phyloP scores from a whole-genome alignment of 352 stramenopile species.

The Globisporangium cederbergense region DNA sequence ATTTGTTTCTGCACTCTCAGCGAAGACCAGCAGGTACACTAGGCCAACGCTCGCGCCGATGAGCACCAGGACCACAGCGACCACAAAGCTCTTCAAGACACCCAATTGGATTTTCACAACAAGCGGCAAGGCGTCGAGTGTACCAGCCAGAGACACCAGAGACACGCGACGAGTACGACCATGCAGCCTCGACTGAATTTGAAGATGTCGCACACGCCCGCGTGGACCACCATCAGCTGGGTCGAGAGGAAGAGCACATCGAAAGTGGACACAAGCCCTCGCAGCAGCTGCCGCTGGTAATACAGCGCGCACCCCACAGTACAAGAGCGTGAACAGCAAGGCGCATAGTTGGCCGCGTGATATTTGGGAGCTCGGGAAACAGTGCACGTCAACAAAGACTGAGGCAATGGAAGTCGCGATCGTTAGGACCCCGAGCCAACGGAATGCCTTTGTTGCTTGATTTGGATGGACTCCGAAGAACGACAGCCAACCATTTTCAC shows the following conservation, averaged over 20 bases:
- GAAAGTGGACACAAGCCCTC: slow-evolving; percentile 16
- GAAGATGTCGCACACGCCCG: slow-evolving; percentile 23
- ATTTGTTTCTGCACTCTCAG: not conserved
- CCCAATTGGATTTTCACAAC: slow-evolving; percentile 10
- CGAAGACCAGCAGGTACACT: not conserved
- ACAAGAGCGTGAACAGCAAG: not conserved
- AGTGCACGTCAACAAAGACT: not conserved
- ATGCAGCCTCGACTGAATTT: slow-evolving; percentile 8
- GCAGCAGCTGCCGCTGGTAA: slow-evolving; percentile 14
- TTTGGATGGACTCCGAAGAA: not conserved
- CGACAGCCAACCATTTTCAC: not conserved
- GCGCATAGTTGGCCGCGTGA: not conserved
- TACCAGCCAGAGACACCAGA: slow-evolving; percentile 26
- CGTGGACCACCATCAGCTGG: slow-evolving; percentile 18
- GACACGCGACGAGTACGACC: not conserved
- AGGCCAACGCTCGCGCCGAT: not conserved
- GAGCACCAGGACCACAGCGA: slow-evolving; percentile 9
- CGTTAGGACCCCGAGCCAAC: not conserved
- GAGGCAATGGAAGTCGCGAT: not conserved
- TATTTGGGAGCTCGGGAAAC: not conserved
- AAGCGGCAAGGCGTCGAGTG: slow-evolving; percentile 22
- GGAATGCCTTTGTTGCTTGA: not conserved
- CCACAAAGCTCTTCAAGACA: not conserved
- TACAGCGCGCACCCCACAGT: not conserved
- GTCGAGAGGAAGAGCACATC: slow-evolving; percentile 29